Evolutionary conservation across 1,284 basidiomycete genomes (phyloP), one percentile per base, ranked within the genome.

Genomic region (Wallemia hederae): DNA sequence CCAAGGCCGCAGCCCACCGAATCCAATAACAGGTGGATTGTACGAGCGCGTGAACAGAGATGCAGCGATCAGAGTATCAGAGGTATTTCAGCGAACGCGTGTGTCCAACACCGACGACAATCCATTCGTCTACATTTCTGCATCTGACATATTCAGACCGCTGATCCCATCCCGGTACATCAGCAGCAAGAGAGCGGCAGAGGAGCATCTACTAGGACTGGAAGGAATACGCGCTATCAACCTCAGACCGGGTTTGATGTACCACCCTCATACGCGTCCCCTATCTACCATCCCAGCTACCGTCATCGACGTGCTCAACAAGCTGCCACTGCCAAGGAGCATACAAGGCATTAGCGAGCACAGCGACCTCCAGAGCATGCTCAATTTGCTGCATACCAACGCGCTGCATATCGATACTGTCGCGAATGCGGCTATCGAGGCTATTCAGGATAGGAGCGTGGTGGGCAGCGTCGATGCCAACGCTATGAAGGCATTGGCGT

Each of bases 341-440:
- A 65, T 80, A 60, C 76, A 80, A 65, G 77, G 76, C 64, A 71
- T 60, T 68, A n/a, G 65, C 65, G 61, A 61, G 65, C 59, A 59
- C 67, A 65, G 63, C 66, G 59, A 64, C 25, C 70, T 81, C 27
- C 75, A 80, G 33, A 80, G 85, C 1, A 72, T 96, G 28, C 80
- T 85, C 2, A 80, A 83, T 61, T 80, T 83, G 24, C 70, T 92
- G 62, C 78, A 77, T 14, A 82, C 83, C 60, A 86, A 83, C 26
- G 90, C 94, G 0, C 80, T 98, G 58, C 92, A 98, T 68, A 87
- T 96, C 26, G 92, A 98, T 66, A 89, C 92, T 63, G 88, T 98
- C 34, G 92, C 84, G 1, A 80, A 83, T 66, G 88, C 90, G 0
- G 78, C 89, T 9, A 80, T 81, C 64, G 71, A 64, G 1, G 66